phyloP scores from a whole-genome alignment of 345 rosid species.

The Heritiera fomes region DNA sequence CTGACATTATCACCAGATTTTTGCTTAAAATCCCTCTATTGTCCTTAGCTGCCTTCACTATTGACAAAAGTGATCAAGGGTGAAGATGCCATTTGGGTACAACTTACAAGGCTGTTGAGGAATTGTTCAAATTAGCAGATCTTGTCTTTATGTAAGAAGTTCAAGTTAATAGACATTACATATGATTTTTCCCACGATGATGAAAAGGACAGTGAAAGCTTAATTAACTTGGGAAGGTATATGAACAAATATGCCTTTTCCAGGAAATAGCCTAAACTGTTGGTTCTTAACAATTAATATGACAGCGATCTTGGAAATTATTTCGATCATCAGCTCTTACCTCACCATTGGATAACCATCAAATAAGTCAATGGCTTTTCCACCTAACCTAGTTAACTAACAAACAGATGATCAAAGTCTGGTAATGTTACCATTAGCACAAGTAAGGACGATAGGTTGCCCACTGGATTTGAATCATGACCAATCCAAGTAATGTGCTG shows the following conservation, averaged over 20 bases:
- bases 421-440: not conserved
- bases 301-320: not conserved
- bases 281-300: not conserved
- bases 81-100: not conserved
- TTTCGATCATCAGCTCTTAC: not conserved
- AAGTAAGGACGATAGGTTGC: not conserved
- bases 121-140: not conserved
- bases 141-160: not conserved
- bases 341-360: conserved; percentile 5
- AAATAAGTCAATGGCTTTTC: not conserved
- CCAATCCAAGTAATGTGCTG: no score
- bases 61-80: not conserved
- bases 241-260: not conserved
- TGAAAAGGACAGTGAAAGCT: conserved; percentile 11
- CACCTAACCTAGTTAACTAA: not conserved
- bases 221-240: not conserved
- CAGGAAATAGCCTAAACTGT: not conserved
- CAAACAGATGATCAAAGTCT: not conserved
- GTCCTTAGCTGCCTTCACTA: not conserved
- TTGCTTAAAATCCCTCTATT: not conserved
- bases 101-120: not conserved
- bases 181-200: not conserved
- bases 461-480: no score
- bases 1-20: not conserved
- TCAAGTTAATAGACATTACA: not conserved